Base-by-base conservation (phyloP, 1,284 basidiomycete genomes). In the Trichosporon sp. region DNA sequence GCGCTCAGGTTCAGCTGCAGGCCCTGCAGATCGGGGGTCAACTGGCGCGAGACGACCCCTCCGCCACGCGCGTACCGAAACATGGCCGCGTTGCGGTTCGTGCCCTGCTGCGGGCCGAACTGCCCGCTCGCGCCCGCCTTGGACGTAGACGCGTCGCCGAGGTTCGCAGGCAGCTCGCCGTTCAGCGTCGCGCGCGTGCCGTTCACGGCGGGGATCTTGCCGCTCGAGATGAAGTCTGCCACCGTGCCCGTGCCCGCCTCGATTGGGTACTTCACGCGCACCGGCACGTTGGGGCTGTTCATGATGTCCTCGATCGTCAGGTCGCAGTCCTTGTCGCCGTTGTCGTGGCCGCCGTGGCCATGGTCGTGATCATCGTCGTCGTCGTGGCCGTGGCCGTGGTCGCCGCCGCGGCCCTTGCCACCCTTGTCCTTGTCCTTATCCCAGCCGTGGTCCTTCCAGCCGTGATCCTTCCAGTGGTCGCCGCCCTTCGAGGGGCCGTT, bases 101-200 rank as follows among this genome's bases (percentile, higher is more conserved):
- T 71, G 34, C 70, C 70, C 67, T 68, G 70, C 29, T 7, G 42
- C 0, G 70, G 70, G 12, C 42, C 21, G 47, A 53, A 44, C n/a
- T 65, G 60, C 4, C 9, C 29, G 63, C 60, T 67, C 15, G 67
- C 67, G 53, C 67, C 70, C 5, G 32, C 29, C 5, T 67, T 71
- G 9, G 67, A 67, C 2, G 67, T 65, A 4, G 18, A n/a, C 21
- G 63, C 32, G 1, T 18, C 53, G 63, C 65, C 67, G 18, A 27
- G 2, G 11, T 44, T 32, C 1, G 70, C 67, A 0, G 70, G 70
- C 0, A 67, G 67, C n/a, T 23, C n/a, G 32, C 38, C 62, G 38
- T 38, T 32, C n/a, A 71, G 53, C 1, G 65, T 13, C 1, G 38
- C 62, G 1, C 53, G 62, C 9, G 70, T 71, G 29, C 7, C 18